A percentile compares a stretch with the other conserved stretches of the same genome.
These are phyloP conservation scores for Globisporangium nagaii DNA, from an alignment of 352 stramenopile genomes.

Conservation along the genomic window DNA sequence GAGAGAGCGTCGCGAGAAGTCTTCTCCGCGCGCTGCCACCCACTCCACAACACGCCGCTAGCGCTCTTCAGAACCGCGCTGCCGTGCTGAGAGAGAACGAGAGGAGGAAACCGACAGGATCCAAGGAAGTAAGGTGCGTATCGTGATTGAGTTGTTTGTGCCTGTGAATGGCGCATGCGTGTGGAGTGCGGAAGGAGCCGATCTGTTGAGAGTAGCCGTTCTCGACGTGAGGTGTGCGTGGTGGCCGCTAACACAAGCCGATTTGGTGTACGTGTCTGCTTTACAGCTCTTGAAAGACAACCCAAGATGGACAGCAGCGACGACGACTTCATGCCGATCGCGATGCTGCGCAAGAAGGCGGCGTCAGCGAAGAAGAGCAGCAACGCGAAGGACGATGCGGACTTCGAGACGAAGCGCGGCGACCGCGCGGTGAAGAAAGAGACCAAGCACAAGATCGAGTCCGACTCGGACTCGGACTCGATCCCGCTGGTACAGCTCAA, in stretches of 20 bases:
- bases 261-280: too few relatives aligned
- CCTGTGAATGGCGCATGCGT: neutral
- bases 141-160: neutral
- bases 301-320: slow-evolving; percentile 62
- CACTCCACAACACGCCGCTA: neutral
- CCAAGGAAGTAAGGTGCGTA: neutral
- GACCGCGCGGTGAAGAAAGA: slow-evolving; percentile 14
- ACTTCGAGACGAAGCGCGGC: slow-evolving; percentile 12
- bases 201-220: neutral
- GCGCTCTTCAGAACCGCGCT: neutral
- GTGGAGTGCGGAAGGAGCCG: neutral
- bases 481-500: slow-evolving; percentile 81
- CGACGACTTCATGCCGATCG: slow-evolving; percentile 71
- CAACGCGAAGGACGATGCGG: slow-evolving; percentile 12
- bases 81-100: neutral
- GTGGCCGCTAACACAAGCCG: neutral
- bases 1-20: neutral
- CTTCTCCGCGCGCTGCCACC: neutral
- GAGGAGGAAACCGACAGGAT: slow-evolving; percentile 3
- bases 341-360: slow-evolving; percentile 54
- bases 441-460: slow-evolving; percentile 26
- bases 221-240: neutral
- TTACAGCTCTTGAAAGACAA: too few relatives aligned
- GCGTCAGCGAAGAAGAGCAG: slow-evolving; percentile 16
- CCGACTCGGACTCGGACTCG: slow-evolving; percentile 74